phyloP scores from a whole-genome alignment of 306 rosid genomes.

The Cercis canadensis region DNA sequence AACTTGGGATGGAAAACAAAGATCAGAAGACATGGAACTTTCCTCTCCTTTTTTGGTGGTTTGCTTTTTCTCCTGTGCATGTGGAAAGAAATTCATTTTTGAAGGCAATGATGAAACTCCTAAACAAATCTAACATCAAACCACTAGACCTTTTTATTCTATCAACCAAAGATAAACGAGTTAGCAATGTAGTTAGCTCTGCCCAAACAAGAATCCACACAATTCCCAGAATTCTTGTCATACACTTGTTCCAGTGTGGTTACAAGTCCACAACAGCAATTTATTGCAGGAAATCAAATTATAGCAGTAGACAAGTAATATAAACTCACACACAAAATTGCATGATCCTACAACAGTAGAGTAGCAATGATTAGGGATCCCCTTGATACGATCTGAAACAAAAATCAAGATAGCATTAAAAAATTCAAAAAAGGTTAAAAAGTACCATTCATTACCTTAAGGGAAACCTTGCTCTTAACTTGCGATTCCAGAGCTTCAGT shows the following conservation, averaged over 20 bases:
- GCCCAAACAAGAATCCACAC: slow-evolving; percentile 9
- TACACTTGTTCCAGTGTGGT: not conserved
- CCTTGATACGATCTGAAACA: not conserved
- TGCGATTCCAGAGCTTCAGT: slow-evolving; percentile 89
- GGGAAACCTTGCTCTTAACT: slow-evolving; percentile 83
- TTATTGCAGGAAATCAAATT: not conserved
- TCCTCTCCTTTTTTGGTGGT: not conserved
- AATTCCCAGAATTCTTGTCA: not conserved
- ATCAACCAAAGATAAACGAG: not conserved
- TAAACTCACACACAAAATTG: not conserved
- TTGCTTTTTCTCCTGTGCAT: not conserved
- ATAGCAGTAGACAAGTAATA: not conserved
- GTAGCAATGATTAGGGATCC: not conserved
- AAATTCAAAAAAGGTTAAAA: no score
- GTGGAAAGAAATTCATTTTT: not conserved
- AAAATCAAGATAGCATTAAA: not conserved
- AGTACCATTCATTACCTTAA: slow-evolving; percentile 62
- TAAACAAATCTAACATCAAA: not conserved
- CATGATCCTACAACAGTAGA: slow-evolving; percentile 10
- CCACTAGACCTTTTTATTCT: not conserved
- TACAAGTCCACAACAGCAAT: not conserved
- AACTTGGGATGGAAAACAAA: not conserved
- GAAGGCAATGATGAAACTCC: not conserved
- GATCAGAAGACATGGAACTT: not conserved
- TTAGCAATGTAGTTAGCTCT: not conserved